Conservation (phyloP, 176 grass and related monocot species). For the Aegilops longissima region DNA sequence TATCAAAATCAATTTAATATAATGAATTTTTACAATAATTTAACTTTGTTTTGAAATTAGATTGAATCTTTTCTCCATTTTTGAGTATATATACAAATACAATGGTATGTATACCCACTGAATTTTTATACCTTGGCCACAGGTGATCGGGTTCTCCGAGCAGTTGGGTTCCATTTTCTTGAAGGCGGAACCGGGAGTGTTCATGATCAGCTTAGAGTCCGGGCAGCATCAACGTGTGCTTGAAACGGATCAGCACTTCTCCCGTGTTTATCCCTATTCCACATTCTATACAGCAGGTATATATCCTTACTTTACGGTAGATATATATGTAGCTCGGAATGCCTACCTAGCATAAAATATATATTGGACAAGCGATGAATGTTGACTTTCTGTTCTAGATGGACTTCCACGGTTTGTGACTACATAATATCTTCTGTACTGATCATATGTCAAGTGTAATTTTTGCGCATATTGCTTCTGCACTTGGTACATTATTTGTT, state of each 20-base stretch:
- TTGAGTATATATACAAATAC: no score
- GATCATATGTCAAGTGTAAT: background rate
- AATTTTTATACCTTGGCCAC: no score
- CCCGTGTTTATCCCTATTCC: background rate
- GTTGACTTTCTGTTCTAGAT: no score
- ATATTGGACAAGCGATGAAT: no score
- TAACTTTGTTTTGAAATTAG: no score
- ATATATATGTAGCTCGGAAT: no score
- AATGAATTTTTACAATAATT: no score
- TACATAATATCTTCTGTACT: background rate
- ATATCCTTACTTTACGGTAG: no score
- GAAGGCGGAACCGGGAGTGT: background rate
- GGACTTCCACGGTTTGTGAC: background rate
- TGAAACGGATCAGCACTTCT: background rate
- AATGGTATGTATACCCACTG: no score
- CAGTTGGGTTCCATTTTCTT: background rate
- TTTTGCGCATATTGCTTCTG: background rate
- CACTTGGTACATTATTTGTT: background rate
- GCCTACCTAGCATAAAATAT: no score
- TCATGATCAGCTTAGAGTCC: background rate
- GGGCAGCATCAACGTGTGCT: background rate
- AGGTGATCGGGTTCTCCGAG: background rate
- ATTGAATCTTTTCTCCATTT: no score
- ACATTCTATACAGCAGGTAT: slow-evolving; percentile 10
- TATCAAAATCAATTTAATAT: no score